Percentiles rank a stretch among this genome's conserved stretches.
These are phyloP conservation scores for Madurella fahalii DNA, from an alignment of 2,329 filamentous ascomycete species.

Conservation along the genomic window DNA sequence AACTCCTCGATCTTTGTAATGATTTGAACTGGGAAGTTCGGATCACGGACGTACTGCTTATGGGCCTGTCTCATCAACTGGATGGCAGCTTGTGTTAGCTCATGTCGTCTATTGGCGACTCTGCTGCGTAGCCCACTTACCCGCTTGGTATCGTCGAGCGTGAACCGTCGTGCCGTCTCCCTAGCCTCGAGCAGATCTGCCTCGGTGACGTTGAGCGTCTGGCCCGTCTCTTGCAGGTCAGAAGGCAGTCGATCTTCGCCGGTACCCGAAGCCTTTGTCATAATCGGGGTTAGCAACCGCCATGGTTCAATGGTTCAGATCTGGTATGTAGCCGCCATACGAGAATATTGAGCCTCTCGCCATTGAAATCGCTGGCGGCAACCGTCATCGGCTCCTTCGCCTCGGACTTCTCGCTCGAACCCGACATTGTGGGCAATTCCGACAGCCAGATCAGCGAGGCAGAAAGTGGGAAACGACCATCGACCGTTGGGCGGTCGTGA, in stretches of 20 bases:
- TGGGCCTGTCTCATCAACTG: slow-evolving; percentile 20
- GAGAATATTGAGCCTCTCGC: slow-evolving; percentile 3
- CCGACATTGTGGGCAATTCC: slow-evolving; percentile 8
- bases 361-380: neutral
- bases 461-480: neutral
- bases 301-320: neutral
- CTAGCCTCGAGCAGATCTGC: slow-evolving; percentile 21
- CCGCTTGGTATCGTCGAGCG: slow-evolving; percentile 20
- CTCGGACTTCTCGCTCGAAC: slow-evolving; percentile 7
- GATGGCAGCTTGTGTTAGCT: neutral
- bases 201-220: slow-evolving; percentile 18
- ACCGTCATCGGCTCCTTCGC: neutral
- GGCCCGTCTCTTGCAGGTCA: slow-evolving; percentile 2
- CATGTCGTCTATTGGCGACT: neutral
- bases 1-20: slow-evolving; percentile 22
- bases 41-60: slow-evolving; percentile 20
- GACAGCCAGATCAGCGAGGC: neutral
- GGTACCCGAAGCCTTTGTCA: slow-evolving; percentile 4
- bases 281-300: neutral
- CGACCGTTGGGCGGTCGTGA: neutral
- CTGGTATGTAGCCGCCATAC: neutral
- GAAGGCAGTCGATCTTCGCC: neutral
- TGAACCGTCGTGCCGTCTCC: slow-evolving; percentile 15
- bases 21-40: slow-evolving; percentile 22
- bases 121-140: slow-evolving; percentile 5